phyloP scores from a whole-genome alignment of 352 stramenopile genomes.

The Globisporangium emineosum region DNA sequence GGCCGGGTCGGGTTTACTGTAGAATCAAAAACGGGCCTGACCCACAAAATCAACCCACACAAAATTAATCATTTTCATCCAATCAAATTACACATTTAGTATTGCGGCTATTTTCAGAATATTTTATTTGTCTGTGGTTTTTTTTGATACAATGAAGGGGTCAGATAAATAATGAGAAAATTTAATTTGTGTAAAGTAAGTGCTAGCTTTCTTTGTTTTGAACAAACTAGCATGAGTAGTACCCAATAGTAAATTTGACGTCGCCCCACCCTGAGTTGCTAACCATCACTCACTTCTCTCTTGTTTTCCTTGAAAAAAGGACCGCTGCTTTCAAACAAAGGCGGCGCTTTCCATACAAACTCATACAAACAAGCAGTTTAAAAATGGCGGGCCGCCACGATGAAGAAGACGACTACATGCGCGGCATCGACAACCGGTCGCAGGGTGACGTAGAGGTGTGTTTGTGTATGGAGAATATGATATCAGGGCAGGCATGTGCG shows the following conservation, averaged over 20 bases:
- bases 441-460: constrained; percentile 55
- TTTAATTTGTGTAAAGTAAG: too few species aligned
- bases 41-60: too few species aligned
- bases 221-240: too few species aligned
- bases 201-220: too few species aligned
- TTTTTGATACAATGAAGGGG: not conserved
- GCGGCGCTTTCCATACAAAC: constrained; percentile 13
- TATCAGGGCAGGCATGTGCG: not conserved
- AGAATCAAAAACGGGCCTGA: too few species aligned
- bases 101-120: not conserved
- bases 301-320: not conserved
- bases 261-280: not conserved
- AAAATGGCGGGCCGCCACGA: constrained; percentile 51
- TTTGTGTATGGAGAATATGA: not conserved
- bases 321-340: not conserved
- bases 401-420: constrained; percentile 67
- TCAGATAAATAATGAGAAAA: too few species aligned
- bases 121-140: not conserved
- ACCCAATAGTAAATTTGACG: not conserved
- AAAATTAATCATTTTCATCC: too few species aligned
- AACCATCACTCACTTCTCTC: not conserved
- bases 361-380: constrained; percentile 18
- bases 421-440: constrained; percentile 38
- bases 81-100: not conserved
- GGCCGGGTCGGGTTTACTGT: too few species aligned